phyloP scores from a whole-genome alignment of 2,329 filamentous ascomycete species.

The Fusarium nanum region DNA sequence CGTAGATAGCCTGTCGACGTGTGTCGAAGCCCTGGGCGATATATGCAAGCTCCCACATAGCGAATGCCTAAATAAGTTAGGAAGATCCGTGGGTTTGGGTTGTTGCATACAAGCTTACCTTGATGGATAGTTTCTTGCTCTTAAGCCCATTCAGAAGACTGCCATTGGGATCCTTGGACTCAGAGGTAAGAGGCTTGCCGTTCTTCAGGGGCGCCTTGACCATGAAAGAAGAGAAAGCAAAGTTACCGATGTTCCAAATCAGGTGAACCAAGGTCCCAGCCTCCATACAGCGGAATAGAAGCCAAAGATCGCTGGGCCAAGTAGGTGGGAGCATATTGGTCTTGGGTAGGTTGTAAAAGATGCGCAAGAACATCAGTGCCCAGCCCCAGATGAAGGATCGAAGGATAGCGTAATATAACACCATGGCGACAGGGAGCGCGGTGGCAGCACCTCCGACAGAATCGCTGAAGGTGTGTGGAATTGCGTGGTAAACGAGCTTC shows the following conservation, averaged over 20 bases:
- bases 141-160: constrained; percentile 86
- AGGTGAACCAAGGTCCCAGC: constrained; percentile 75
- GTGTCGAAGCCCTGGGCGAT: constrained; percentile 80
- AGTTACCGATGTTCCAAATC: constrained; percentile 82
- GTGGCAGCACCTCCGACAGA: constrained; percentile 56
- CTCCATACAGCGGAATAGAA: constrained; percentile 66
- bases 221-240: constrained; percentile 83
- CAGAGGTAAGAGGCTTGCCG: constrained; percentile 82
- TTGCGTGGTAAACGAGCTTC: constrained; percentile 52
- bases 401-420: constrained; percentile 72
- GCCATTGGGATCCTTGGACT: constrained; percentile 91
- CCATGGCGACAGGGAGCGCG: constrained; percentile 59
- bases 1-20: constrained; percentile 84
- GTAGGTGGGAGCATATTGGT: constrained; percentile 71
- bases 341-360: constrained; percentile 80
- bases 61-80: constrained; percentile 71
- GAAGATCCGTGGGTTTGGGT: background rate
- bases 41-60: constrained; percentile 88
- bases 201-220: constrained; percentile 85
- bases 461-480: constrained; percentile 55
- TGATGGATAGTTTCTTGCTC: constrained; percentile 82
- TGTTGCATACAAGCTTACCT: constrained; percentile 58
- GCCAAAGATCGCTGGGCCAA: constrained; percentile 67
- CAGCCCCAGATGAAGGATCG: constrained; percentile 74
- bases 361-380: constrained; percentile 75